Evolutionary conservation across 2,329 filamentous ascomycete genomes (phyloP).

Genomic region (Trichophaea hybrida): DNA sequence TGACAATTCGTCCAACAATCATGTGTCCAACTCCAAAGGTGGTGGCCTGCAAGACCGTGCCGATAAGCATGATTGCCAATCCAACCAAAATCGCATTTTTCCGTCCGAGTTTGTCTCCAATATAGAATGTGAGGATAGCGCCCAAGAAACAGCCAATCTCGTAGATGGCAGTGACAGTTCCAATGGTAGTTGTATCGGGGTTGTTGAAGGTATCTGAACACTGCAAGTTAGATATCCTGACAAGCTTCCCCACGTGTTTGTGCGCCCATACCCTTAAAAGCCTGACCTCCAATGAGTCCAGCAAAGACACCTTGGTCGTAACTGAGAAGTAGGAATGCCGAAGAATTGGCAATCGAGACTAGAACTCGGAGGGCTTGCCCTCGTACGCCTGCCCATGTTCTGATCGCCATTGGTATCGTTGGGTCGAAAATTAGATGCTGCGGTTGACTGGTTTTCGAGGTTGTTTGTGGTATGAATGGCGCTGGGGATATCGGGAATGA

Average conservation of each 20-base stretch:
- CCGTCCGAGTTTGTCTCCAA: slow-evolving; percentile 45
- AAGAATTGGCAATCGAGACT: slow-evolving; percentile 12
- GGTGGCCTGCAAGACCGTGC: slow-evolving; percentile 43
- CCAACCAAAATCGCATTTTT: slow-evolving; percentile 45
- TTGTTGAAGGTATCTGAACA: slow-evolving; percentile 9
- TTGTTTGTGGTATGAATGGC: neutral
- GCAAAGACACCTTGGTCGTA: slow-evolving; percentile 42
- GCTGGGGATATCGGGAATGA: neutral
- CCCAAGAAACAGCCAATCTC: slow-evolving; percentile 41
- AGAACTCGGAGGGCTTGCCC: slow-evolving; percentile 9
- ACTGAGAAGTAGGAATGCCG: slow-evolving; percentile 46
- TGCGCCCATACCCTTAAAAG: slow-evolving; percentile 33
- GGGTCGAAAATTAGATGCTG: neutral
- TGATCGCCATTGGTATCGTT: slow-evolving; percentile 3
- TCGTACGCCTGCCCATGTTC: slow-evolving; percentile 6
- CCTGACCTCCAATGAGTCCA: slow-evolving; percentile 39
- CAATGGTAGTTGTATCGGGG: slow-evolving; percentile 11
- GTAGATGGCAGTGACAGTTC: slow-evolving; percentile 17
- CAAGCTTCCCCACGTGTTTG: slow-evolving; percentile 27
- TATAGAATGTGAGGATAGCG: slow-evolving; percentile 36
- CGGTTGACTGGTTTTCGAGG: neutral
- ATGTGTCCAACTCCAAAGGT: slow-evolving; percentile 39
- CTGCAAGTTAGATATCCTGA: slow-evolving; percentile 28
- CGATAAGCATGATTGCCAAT: slow-evolving; percentile 42
- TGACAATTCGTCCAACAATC: slow-evolving; percentile 41